Base-by-base conservation (phyloP, 2,329 filamentous ascomycete genomes). In the Diaporthe caulivora region DNA sequence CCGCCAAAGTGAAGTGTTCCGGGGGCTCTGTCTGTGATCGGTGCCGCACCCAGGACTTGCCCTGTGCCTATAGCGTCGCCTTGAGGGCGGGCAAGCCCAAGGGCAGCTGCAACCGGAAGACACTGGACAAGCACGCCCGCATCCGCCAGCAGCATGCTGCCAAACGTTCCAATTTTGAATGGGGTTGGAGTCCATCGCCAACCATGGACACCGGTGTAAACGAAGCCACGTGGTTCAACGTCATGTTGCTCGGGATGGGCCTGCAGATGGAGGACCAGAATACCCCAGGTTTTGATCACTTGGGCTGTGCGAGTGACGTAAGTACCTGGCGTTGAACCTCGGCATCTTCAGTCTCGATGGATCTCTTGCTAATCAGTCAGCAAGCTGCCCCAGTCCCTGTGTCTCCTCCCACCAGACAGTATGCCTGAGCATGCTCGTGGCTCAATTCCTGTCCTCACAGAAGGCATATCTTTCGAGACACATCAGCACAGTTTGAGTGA, bases 261-360 rank as follows among this genome's bases (percentile, higher is more conserved):
- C 57, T 62, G 57, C 57, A 62, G 37, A 62, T n/a, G n/a, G 15
- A 62, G 24, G 57, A 44, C 8, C 57, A 62, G 57, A 62, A 62
- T 62, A 44, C 37, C 57, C 57, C 57, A 44, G 24, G 57, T 44
- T 62, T 44, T 21, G 57, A 62, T 37, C 57, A 62, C 37, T 62
- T 62, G 34, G 34, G 34, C 40, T 62, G 44, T 44, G 37, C 57
- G 4, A 62, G 57, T 62, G 57, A 62, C 57, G 57, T 62, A 62
- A 62, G 57, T 62, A 26, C 5, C 13, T 44, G 17, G 17, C 8
- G 1, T 44, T 62, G 40, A 62, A 29, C 57, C 57, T 62, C 57
- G 57, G 57, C 57, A 62, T 29, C 57, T 62, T 44, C 37, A 29
- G 5, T 24, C 17, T 62, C 34, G 57, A 62, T 62, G 57, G 57